Evolutionary conservation across 306 rosid species (phyloP).

Genomic region (Glycine tomentella): DNA sequence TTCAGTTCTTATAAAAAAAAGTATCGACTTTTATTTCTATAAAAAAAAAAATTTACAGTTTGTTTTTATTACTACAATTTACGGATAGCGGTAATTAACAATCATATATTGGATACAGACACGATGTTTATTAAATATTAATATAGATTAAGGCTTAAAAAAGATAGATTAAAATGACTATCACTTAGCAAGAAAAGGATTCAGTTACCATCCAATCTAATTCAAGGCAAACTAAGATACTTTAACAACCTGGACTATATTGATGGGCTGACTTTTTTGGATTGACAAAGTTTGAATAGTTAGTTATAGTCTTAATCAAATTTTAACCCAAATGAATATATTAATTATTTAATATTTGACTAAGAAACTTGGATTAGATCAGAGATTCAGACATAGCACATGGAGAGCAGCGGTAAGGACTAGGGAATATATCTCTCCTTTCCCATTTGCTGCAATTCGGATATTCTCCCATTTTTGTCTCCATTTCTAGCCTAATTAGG

Average conservation of each 20-base stretch:
- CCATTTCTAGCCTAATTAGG: not conserved
- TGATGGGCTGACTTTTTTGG: slow-evolving; percentile 17
- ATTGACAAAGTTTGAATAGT: not conserved
- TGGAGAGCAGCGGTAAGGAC: not conserved
- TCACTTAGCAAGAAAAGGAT: not conserved
- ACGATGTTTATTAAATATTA: not conserved
- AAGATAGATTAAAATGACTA: not conserved
- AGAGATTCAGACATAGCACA: not conserved
- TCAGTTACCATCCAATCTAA: not conserved
- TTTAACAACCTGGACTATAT: slow-evolving; percentile 11
- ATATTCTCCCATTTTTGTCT: slow-evolving; percentile 7
- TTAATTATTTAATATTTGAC: slow-evolving; percentile 15
- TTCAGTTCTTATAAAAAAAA: not conserved
- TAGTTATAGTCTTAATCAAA: slow-evolving; percentile 23
- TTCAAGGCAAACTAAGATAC: slow-evolving; percentile 6
- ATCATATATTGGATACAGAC: not conserved
- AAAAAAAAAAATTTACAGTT: not conserved
- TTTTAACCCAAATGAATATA: not conserved
- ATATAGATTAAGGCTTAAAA: too few relatives aligned
- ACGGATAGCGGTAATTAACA: not conserved
- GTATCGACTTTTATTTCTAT: not conserved
- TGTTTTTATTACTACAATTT: not conserved
- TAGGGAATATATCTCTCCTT: not conserved
- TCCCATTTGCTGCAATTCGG: not conserved
- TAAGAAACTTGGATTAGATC: not conserved